These are phyloP conservation scores for Conticribra weissflogii DNA, from an alignment of 108 stramenopile genomes.

Conservation along the genomic window DNA sequence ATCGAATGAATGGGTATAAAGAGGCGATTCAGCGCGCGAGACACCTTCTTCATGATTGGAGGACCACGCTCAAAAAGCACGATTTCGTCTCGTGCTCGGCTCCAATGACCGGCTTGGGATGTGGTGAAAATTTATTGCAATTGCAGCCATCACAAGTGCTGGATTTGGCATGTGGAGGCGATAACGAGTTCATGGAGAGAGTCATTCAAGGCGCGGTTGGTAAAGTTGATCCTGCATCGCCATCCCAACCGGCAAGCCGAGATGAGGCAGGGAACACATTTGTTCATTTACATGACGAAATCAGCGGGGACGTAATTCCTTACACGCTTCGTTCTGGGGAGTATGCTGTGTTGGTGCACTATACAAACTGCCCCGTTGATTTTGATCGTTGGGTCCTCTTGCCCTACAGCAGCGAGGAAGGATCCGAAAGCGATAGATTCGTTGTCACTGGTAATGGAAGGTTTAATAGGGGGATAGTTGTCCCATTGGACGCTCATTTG, in stretches of 20 bases:
- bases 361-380: not conserved
- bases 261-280: not conserved
- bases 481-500: not conserved
- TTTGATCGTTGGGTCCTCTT: not conserved
- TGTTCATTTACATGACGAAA: not conserved
- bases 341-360: not conserved
- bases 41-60: not conserved
- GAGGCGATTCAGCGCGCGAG: not conserved
- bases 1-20: not conserved
- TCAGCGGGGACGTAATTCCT: not conserved
- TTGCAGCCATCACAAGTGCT: not conserved
- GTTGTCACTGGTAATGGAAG: not conserved
- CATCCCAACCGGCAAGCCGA: not conserved
- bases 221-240: no score
- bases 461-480: not conserved
- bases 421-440: not conserved
- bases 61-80: not conserved
- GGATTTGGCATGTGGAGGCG: not conserved
- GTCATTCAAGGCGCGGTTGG: no score
- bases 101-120: no score
- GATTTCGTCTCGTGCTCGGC: not conserved
- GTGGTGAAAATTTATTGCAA: not conserved
- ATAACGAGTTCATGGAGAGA: no score
- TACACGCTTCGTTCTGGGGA: not conserved
- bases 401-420: not conserved